A percentile compares a stretch with the other conserved stretches of the same genome.
Conservation (phyloP, 2,329 filamentous ascomycete genomes). For the Paecilomyces niveus region DNA sequence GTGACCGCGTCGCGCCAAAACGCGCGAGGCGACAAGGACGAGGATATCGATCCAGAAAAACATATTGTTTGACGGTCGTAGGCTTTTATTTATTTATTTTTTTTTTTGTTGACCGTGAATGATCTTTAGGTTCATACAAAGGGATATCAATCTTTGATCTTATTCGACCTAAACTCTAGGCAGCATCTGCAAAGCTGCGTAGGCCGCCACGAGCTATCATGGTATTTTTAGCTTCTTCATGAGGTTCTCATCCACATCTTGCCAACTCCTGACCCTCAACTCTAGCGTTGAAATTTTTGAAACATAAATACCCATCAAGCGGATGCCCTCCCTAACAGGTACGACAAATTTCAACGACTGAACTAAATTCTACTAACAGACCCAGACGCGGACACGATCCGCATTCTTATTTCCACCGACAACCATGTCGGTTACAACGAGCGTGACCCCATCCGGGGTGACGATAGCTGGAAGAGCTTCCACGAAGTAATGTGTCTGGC, state of each 20-base stretch:
- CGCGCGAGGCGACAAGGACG: background rate
- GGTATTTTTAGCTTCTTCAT: background rate
- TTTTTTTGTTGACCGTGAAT: background rate
- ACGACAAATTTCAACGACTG: constrained; percentile 5
- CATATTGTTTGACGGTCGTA: background rate
- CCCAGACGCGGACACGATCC: constrained; percentile 71
- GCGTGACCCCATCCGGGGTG: constrained; percentile 84
- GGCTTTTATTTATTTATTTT: too few species aligned
- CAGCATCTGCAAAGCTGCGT: background rate
- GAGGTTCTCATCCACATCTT: background rate
- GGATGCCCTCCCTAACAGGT: constrained; percentile 23
- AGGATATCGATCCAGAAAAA: background rate
- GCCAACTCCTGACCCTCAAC: background rate
- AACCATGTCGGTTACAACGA: constrained; percentile 98
- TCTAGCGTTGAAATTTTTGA: background rate
- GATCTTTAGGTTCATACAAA: background rate
- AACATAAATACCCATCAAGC: background rate
- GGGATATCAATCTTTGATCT: background rate
- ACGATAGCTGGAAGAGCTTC: constrained; percentile 95
- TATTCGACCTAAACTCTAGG: background rate
- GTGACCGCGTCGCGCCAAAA: background rate
- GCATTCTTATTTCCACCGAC: constrained; percentile 88
- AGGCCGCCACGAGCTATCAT: background rate
- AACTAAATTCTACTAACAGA: constrained; percentile 1
- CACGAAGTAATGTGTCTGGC: constrained; percentile 91